These are phyloP conservation scores for Allium sativum DNA, from an alignment of 106 monocot species.

Conservation along the genomic window DNA sequence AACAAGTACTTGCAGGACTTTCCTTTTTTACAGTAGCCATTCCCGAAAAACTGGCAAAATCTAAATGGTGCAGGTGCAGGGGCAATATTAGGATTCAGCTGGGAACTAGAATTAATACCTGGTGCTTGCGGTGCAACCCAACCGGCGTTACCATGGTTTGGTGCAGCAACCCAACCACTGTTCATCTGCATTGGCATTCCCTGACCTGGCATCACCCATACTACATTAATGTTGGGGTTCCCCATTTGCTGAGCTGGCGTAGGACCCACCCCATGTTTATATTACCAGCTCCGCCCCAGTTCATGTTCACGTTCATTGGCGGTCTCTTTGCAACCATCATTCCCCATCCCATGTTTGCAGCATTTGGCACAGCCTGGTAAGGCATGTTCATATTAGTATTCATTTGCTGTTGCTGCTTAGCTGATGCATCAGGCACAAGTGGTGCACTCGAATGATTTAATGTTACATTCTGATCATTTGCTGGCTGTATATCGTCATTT, in stretches of 20 bases:
- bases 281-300: conserved; percentile 1
- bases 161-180: conserved; percentile 1
- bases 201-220: too few relatives aligned
- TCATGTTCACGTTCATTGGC: not conserved
- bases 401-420: too few relatives aligned
- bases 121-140: conserved; percentile 2
- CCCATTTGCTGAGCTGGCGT: not conserved
- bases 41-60: conserved; percentile 55
- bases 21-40: conserved; percentile 73
- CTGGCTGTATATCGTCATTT: too few relatives aligned
- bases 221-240: not conserved
- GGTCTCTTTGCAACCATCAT: not conserved
- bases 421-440: too few relatives aligned
- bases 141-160: conserved; percentile 4
- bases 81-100: not conserved
- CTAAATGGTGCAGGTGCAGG: conserved; percentile 11
- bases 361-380: not conserved
- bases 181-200: not conserved
- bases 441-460: too few relatives aligned
- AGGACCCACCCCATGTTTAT: conserved; percentile 5
- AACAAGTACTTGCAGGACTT: conserved; percentile 49
- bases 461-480: too few relatives aligned
- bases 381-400: too few relatives aligned
- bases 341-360: conserved; percentile 14
- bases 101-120: not conserved